phyloP scores from a whole-genome alignment of 2,329 filamentous ascomycete species.

The Plectosphaerella cucumerina region DNA sequence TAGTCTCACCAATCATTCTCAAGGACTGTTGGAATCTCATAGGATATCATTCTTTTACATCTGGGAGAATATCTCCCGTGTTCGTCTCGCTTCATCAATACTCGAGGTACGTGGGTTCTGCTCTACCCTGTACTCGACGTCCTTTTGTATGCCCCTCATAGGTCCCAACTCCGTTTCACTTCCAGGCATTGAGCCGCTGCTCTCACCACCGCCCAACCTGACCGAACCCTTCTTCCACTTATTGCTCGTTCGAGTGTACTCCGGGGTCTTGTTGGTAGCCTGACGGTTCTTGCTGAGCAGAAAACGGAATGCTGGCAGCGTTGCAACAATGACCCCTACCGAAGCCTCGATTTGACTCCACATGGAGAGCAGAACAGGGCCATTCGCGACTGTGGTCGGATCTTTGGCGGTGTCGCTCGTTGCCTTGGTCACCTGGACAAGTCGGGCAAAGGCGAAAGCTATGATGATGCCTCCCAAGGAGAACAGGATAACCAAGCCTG shows the following conservation, averaged over 20 bases:
- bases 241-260: constrained; percentile 1
- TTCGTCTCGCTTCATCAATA: too few relatives aligned
- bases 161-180: constrained; percentile 7
- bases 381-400: constrained; percentile 8
- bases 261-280: constrained; percentile 1
- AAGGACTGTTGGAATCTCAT: too few relatives aligned
- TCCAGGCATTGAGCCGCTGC: neutral
- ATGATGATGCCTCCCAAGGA: constrained; percentile 9
- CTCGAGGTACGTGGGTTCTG: neutral
- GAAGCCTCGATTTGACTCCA: constrained; percentile 11
- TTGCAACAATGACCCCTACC: constrained; percentile 9
- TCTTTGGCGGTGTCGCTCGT: constrained; percentile 7
- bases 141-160: constrained; percentile 4
- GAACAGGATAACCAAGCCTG: constrained; percentile 9
- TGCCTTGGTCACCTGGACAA: constrained; percentile 4
- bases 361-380: constrained; percentile 10
- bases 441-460: constrained; percentile 9
- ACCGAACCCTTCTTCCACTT: constrained; percentile 3
- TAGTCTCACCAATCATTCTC: too few relatives aligned
- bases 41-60: too few relatives aligned
- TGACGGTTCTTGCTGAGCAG: constrained; percentile 6
- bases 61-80: too few relatives aligned
- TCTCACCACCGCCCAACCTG: neutral
- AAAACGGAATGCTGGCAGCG: constrained; percentile 9
- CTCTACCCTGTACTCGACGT: constrained; percentile 3